phyloP scores from a whole-genome alignment of 495 filamentous ascomycete genomes.

The Xylaria nigripes region DNA sequence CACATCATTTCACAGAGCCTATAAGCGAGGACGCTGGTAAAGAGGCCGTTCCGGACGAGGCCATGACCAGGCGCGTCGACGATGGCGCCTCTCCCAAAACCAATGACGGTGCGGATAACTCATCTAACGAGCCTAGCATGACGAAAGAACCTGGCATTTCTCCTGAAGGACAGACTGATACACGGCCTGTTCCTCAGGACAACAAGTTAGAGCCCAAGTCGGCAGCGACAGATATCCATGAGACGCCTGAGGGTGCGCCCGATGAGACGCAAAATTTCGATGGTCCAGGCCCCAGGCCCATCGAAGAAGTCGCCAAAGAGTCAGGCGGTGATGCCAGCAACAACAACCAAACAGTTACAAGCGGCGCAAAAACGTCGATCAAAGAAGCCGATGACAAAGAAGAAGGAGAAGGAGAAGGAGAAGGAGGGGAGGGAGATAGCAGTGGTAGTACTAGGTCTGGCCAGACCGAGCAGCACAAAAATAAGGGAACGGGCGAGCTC shows the following conservation, averaged over 20 bases:
- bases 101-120: conserved; percentile 15
- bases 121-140: conserved; percentile 19
- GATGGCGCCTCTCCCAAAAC: conserved; percentile 2
- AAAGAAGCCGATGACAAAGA: neutral
- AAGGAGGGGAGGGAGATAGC: conserved; percentile 13
- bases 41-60: neutral
- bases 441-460: too few species aligned
- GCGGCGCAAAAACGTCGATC: neutral
- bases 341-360: conserved; percentile 13
- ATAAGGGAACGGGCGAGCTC: conserved; percentile 40
- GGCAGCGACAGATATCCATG: conserved; percentile 22
- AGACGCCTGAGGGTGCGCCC: conserved; percentile 22
- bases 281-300: neutral
- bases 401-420: conserved; percentile 15
- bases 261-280: conserved; percentile 7
- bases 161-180: conserved; percentile 32
- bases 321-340: conserved; percentile 16
- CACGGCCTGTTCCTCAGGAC: conserved; percentile 26
- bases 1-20: conserved; percentile 7
- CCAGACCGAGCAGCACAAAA: conserved; percentile 32
- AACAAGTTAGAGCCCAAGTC: conserved; percentile 25
- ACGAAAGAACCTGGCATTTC: conserved; percentile 21
- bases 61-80: too few species aligned
- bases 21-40: conserved; percentile 6
- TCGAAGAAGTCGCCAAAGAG: neutral